phyloP scores from a whole-genome alignment of 495 filamentous ascomycete species.

The Trichocladium uniseriatum region DNA sequence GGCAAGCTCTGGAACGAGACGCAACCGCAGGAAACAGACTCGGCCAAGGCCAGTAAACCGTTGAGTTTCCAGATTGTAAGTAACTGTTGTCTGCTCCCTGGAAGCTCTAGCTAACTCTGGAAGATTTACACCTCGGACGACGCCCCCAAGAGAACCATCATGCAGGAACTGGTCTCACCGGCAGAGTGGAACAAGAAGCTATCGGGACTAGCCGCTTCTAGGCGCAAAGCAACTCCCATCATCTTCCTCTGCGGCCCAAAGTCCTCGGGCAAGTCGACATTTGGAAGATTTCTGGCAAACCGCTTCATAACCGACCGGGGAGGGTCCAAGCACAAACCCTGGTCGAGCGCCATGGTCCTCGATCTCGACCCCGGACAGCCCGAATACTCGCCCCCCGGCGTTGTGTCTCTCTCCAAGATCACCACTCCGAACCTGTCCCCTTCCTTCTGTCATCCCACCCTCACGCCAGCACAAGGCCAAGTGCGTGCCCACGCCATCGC shows the following conservation, averaged over 20 bases:
- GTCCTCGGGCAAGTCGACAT: conserved; percentile 79
- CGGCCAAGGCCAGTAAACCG: conserved; percentile 1
- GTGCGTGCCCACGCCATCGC: conserved; percentile 65
- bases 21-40: conserved; percentile 4
- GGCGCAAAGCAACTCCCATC: conserved; percentile 31
- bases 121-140: conserved; percentile 42
- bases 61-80: conserved; percentile 35
- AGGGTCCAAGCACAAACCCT: conserved; percentile 18
- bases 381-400: conserved; percentile 69
- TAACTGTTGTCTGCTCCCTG: background rate
- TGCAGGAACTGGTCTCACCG: conserved; percentile 54
- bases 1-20: conserved; percentile 62
- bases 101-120: conserved; percentile 8
- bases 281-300: conserved; percentile 67
- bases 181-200: conserved; percentile 55
- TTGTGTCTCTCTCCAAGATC: conserved; percentile 61
- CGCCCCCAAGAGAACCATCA: conserved; percentile 30
- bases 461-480: conserved; percentile 14
- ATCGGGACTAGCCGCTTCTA: conserved; percentile 28
- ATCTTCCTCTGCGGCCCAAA: conserved; percentile 70
- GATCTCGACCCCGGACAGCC: conserved; percentile 82
- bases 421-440: conserved; percentile 59
- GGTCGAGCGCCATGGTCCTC: conserved; percentile 49
- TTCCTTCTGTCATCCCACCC: conserved; percentile 58
- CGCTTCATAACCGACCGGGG: conserved; percentile 49